Percentiles rank a stretch among this genome's conserved stretches.
Evolutionary conservation across 108 stramenopile species (phyloP).

Genomic region (Nitzschia putrida): DNA sequence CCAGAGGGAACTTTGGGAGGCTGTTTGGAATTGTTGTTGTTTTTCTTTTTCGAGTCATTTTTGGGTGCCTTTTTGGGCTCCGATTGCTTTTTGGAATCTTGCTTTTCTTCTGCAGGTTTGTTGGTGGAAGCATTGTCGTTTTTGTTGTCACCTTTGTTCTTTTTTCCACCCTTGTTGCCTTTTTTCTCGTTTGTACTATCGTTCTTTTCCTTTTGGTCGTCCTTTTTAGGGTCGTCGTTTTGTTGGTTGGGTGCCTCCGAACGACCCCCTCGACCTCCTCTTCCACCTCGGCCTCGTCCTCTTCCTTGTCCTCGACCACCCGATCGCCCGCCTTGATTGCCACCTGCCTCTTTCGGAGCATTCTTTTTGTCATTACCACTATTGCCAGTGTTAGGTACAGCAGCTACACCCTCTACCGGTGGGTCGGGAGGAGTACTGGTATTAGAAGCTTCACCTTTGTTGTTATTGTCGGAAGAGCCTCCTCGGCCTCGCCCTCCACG

Average conservation of each 20-base stretch:
- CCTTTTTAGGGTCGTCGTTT: conserved; percentile 1
- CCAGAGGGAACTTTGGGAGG: not conserved
- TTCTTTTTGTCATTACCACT: too few relatives aligned
- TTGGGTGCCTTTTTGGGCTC: conserved; percentile 15
- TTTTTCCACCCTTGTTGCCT: conserved; percentile 24
- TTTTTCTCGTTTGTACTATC: conserved; percentile 23
- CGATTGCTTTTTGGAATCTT: conserved; percentile 20
- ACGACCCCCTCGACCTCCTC: conserved; percentile 6
- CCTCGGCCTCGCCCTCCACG: not conserved
- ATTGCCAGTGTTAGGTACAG: not conserved
- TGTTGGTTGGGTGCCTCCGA: not conserved
- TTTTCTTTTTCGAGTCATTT: conserved; percentile 16
- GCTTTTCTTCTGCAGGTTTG: conserved; percentile 9
- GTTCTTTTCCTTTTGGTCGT: conserved; percentile 13
- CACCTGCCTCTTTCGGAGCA: too few relatives aligned
- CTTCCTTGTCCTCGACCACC: not conserved
- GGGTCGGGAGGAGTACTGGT: not conserved
- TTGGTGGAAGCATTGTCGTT: conserved; percentile 1
- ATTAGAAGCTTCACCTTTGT: not conserved
- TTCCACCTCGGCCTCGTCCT: conserved; percentile 1
- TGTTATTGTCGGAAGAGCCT: not conserved
- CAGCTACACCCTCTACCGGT: too few relatives aligned
- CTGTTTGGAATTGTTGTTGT: conserved; percentile 19
- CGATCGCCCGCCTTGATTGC: too few relatives aligned
- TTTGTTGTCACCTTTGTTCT: conserved; percentile 14